Conservation (phyloP, 129 eudicot species). For the Silybum marianum region DNA sequence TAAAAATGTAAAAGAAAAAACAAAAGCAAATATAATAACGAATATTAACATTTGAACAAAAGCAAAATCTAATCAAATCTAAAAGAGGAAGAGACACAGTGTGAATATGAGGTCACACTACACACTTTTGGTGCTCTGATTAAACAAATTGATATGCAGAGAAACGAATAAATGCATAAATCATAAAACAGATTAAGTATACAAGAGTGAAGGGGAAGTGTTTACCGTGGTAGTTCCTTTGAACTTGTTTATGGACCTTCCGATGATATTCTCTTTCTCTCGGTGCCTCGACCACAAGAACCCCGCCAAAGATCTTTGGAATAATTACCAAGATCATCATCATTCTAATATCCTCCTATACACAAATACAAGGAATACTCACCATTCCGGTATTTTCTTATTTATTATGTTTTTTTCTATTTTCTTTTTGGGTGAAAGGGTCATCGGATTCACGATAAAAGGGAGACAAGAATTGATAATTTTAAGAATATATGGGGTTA, state of each 20-base stretch:
- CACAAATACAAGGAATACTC: conserved; percentile 8
- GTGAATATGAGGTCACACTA: neutral
- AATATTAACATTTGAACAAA: neutral
- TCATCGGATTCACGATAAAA: neutral
- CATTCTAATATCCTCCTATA: conserved; percentile 60
- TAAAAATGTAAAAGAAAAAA: too few relatives aligned
- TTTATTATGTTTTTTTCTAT: too few relatives aligned
- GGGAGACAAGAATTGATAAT: neutral
- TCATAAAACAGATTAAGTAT: too few relatives aligned
- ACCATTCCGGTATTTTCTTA: neutral
- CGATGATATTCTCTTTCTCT: conserved; percentile 68
- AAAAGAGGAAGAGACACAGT: neutral
- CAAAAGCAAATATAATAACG: too few relatives aligned
- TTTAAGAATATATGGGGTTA: neutral
- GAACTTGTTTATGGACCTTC: conserved; percentile 64
- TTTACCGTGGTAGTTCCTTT: conserved; percentile 86
- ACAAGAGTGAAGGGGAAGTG: neutral
- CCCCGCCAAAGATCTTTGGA: conserved; percentile 40
- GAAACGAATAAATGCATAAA: neutral
- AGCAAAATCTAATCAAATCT: neutral
- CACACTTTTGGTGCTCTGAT: neutral
- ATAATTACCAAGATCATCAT: conserved; percentile 32
- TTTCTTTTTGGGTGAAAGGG: neutral
- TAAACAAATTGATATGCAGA: too few relatives aligned
- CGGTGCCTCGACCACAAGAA: conserved; percentile 46